Base-by-base conservation (phyloP, 179 eudicot species). In the Beta macrorhiza region DNA sequence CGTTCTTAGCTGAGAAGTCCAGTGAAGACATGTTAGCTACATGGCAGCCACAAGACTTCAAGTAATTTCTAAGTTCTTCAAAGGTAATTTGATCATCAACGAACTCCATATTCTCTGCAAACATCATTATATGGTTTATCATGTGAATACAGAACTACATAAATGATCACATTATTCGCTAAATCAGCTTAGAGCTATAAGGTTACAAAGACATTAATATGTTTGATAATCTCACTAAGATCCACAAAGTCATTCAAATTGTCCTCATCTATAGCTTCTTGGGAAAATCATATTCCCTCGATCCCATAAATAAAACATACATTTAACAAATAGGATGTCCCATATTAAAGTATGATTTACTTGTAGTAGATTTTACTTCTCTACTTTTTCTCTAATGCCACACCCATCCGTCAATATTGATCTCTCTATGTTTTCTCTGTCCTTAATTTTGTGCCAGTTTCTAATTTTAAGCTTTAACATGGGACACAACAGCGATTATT, bases 31-130 rank as follows among this genome's bases (percentile, higher is more conserved):
- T 93, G 45, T 90, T 90, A 78, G 98, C 98, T 64, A 96, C 99
- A 68, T 88, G 88, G 84, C 91, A 91, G 65, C 96, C 98, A 53
- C 77, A 75, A 61, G 93, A 92, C 87, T 84, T 91, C 83, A 96
- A 83, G 89, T 92, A 90, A 65, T 79, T 82, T 72, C 92, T 93
- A 84, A 96, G 98, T 65, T 96, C 91, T 84, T 87, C 92, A 84
- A 94, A 94, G 25, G 96, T 94, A 84, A 87, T 84, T 75, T 94
- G 87, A 84, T 96, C 97, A 84, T 96, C 99, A 76, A 96, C 98
- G 76, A 90, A 89, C 81, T 96, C 99, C 86, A 96, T 87, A 82
- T 92, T 95, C 81, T 90, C 99, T 95, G 91, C 85, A 83, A 73
- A 84, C 51, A 58, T 59, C 44, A 53, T 14, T 5, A 58, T 7